These are phyloP conservation scores for Phyllosticta capitalensis DNA, from an alignment of 2,329 filamentous ascomycete species.

Conservation along the genomic window DNA sequence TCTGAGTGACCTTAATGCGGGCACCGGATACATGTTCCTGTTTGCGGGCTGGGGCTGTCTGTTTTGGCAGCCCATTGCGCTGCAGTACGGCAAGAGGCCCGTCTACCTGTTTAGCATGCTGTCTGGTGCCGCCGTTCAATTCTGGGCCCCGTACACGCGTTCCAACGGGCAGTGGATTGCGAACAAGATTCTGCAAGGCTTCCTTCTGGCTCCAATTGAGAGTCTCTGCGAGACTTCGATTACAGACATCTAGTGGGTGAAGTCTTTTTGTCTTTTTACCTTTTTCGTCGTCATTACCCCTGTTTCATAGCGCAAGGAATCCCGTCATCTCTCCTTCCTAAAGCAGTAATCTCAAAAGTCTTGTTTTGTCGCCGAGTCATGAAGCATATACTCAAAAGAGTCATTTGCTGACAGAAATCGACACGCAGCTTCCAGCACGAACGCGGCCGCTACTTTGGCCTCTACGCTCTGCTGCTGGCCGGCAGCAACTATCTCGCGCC, in stretches of 20 bases:
- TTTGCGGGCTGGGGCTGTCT: conserved; percentile 43
- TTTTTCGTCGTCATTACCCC: background rate
- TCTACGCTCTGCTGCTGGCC: conserved; percentile 24
- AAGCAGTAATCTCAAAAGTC: background rate
- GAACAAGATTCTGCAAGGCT: conserved; percentile 38
- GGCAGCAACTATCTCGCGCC: conserved; percentile 30
- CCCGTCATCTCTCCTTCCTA: background rate
- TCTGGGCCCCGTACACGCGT: conserved; percentile 38
- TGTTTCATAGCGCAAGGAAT: background rate
- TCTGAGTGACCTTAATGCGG: conserved; percentile 36
- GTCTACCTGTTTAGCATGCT: conserved; percentile 38
- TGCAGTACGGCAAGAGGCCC: conserved; percentile 43
- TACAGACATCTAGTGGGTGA: conserved; percentile 28
- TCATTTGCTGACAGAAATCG: background rate
- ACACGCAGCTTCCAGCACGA: conserved; percentile 23
- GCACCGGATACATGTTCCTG: conserved; percentile 45
- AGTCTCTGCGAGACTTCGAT: conserved; percentile 40
- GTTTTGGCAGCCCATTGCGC: conserved; percentile 44
- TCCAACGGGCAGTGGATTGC: conserved; percentile 39
- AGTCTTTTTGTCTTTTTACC: background rate
- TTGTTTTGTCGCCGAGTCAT: background rate
- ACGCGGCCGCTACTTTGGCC: conserved; percentile 22
- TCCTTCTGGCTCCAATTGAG: conserved; percentile 41
- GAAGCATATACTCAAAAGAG: background rate
- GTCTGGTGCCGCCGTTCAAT: conserved; percentile 23